Conservation (phyloP, 1,284 basidiomycete genomes). For the Moesziomyces aphidis region DNA sequence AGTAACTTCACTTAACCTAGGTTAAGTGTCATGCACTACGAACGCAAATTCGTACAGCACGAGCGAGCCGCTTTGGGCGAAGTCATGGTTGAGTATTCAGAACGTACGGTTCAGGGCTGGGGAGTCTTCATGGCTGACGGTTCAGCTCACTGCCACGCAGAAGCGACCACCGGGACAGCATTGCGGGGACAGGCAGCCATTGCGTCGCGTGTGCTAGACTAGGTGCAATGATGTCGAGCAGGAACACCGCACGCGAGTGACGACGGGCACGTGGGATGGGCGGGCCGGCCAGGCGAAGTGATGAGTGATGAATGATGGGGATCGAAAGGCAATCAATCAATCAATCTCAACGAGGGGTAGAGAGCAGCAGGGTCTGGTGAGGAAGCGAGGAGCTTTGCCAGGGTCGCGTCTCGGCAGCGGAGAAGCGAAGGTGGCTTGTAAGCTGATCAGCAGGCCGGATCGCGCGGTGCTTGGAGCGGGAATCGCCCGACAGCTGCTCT, state of each 20-base stretch:
- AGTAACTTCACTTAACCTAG: no score
- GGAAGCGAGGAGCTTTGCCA: background rate
- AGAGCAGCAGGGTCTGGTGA: background rate
- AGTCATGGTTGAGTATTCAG: no score
- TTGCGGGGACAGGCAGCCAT: no score
- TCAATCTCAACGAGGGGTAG: background rate
- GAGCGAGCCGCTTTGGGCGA: no score
- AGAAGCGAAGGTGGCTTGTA: background rate
- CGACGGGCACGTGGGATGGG: background rate
- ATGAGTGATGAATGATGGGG: constrained; percentile 6
- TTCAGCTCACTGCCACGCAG: no score
- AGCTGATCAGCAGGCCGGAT: background rate
- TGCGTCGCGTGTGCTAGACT: no score
- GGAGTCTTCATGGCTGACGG: no score
- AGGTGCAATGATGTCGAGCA: no score
- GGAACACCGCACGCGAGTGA: background rate
- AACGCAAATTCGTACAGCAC: no score
- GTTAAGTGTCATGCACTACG: no score
- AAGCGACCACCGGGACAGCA: no score
- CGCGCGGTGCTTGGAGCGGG: background rate
- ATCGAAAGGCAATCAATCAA: background rate
- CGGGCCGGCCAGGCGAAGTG: constrained; percentile 1
- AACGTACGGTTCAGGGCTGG: no score
- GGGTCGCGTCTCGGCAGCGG: background rate
- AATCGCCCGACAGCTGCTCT: background rate